phyloP scores from a whole-genome alignment of 768 basidiomycete genomes.

The Boletellus sp. region DNA sequence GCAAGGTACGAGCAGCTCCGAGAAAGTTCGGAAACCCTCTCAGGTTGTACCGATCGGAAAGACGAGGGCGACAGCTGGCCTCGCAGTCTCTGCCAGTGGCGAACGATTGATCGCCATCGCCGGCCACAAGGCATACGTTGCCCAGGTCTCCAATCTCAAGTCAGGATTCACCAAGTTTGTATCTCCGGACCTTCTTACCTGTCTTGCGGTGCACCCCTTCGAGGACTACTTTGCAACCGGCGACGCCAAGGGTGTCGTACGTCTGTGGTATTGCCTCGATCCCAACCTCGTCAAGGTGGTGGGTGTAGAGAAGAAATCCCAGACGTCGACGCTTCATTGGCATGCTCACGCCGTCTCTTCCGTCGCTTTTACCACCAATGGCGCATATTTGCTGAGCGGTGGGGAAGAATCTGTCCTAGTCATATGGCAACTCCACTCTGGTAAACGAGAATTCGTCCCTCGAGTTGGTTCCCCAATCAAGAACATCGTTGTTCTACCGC shows the following conservation, averaged over 20 bases:
- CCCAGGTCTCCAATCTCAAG: slow-evolving; percentile 49
- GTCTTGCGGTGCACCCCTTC: slow-evolving; percentile 81
- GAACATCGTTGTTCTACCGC: slow-evolving; percentile 57
- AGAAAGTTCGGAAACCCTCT: slow-evolving; percentile 43
- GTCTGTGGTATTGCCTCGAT: slow-evolving; percentile 90
- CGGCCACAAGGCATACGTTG: slow-evolving; percentile 77
- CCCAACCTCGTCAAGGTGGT: slow-evolving; percentile 49
- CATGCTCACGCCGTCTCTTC: slow-evolving; percentile 92
- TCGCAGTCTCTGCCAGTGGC: slow-evolving; percentile 74
- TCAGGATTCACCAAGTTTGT: slow-evolving; percentile 80
- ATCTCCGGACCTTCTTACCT: slow-evolving; percentile 75
- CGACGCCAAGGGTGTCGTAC: slow-evolving; percentile 77
- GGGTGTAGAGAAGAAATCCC: slow-evolving; percentile 73
- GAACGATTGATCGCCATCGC: slow-evolving; percentile 73
- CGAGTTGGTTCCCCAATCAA: slow-evolving; percentile 85
- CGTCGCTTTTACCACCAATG: slow-evolving; percentile 82
- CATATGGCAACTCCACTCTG: slow-evolving; percentile 90
- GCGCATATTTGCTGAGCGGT: slow-evolving; percentile 88
- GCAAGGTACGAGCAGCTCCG: slow-evolving; percentile 34
- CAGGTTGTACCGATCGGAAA: slow-evolving; percentile 63
- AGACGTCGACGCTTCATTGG: slow-evolving; percentile 91
- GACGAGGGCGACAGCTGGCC: slow-evolving; percentile 56
- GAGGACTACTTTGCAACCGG: slow-evolving; percentile 97
- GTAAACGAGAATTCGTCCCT: slow-evolving; percentile 88
- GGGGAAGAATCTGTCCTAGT: slow-evolving; percentile 97